Conservation (phyloP, 768 basidiomycete genomes). For the Filobasidium wieringae region DNA sequence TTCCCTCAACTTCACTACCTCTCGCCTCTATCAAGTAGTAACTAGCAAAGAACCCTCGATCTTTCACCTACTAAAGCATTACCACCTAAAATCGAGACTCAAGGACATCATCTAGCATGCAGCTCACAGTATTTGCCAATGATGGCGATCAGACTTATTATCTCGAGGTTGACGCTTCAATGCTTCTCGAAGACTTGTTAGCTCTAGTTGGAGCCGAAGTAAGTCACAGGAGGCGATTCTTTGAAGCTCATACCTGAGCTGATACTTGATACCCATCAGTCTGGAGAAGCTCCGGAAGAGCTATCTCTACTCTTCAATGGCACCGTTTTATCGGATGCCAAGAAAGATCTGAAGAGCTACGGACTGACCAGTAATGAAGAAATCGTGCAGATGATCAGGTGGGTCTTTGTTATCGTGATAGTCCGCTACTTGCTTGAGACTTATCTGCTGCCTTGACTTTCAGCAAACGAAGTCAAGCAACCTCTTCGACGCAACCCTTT, state of each 20-base stretch:
- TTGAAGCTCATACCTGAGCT: neutral
- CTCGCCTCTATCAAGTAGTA: too few relatives aligned
- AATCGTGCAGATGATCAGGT: constrained; percentile 29
- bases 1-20: too few relatives aligned
- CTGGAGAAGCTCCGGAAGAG: constrained; percentile 13
- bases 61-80: neutral
- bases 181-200: constrained; percentile 86
- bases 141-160: constrained; percentile 38
- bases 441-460: too few relatives aligned
- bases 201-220: constrained; percentile 94
- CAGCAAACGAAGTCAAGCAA: too few relatives aligned
- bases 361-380: constrained; percentile 26
- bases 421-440: too few relatives aligned
- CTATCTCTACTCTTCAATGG: constrained; percentile 27
- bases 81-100: neutral
- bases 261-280: neutral
- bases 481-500: too few relatives aligned
- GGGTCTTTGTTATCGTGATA: too few relatives aligned
- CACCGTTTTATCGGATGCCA: constrained; percentile 18
- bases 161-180: constrained; percentile 75
- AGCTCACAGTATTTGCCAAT: constrained; percentile 39
- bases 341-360: constrained; percentile 24
- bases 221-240: constrained; percentile 27
- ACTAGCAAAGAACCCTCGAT: neutral
- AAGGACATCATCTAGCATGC: constrained; percentile 21